phyloP scores from a whole-genome alignment of 2,329 filamentous ascomycete species.

The Aspergillus tanneri region DNA sequence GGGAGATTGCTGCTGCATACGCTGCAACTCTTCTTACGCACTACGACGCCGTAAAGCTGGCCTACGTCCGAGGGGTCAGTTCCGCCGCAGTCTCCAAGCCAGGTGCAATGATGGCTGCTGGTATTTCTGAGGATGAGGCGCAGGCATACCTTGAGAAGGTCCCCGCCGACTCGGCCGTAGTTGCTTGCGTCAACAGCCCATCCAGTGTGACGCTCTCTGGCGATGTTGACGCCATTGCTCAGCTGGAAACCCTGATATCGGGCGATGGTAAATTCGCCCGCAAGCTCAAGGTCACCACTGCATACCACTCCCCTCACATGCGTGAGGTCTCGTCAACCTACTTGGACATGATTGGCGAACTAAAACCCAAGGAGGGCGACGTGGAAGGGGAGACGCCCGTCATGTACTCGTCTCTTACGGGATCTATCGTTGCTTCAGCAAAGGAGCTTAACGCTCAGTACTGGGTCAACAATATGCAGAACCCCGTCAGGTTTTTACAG shows the following conservation, averaged over 20 bases:
- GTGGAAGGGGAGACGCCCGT: slow-evolving; percentile 11
- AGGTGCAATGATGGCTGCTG: slow-evolving; percentile 18
- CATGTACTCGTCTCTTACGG: slow-evolving; percentile 28
- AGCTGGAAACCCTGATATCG: slow-evolving; percentile 48
- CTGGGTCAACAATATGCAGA: background rate
- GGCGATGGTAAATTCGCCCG: slow-evolving; percentile 11
- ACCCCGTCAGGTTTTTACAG: background rate
- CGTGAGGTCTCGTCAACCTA: background rate
- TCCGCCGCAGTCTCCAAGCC: slow-evolving; percentile 29
- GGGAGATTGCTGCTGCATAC: slow-evolving; percentile 33
- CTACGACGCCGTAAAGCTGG: slow-evolving; percentile 22
- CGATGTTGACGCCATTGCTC: slow-evolving; percentile 48
- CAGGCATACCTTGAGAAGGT: slow-evolving; percentile 36
- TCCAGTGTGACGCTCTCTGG: slow-evolving; percentile 41
- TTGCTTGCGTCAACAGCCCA: slow-evolving; percentile 23
- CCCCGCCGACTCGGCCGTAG: slow-evolving; percentile 16
- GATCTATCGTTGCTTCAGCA: slow-evolving; percentile 17
- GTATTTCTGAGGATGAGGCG: background rate
- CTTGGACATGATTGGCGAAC: slow-evolving; percentile 14
- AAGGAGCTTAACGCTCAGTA: slow-evolving; percentile 14
- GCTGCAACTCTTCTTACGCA: slow-evolving; percentile 22
- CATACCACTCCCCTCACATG: slow-evolving; percentile 20
- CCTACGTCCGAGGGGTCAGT: slow-evolving; percentile 26
- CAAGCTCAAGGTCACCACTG: slow-evolving; percentile 18
- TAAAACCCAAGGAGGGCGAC: slow-evolving; percentile 5